Evolutionary conservation across 1,284 basidiomycete species (phyloP).

Genomic region (Kalmanozyma brasiliensis): DNA sequence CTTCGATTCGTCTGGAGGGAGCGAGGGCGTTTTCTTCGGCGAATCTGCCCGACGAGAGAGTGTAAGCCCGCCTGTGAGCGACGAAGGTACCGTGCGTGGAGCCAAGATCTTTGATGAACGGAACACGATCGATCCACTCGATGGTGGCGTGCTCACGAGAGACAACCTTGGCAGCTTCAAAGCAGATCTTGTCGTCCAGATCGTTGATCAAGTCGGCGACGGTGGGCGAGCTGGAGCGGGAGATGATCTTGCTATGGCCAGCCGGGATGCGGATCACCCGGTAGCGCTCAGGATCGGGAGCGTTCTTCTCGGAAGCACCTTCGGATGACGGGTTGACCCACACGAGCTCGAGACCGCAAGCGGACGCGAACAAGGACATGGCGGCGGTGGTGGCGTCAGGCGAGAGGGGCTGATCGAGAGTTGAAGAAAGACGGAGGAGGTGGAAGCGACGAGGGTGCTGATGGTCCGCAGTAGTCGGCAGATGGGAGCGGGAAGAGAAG

Average conservation of each 20-base stretch:
- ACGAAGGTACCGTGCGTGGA: constrained; percentile 48
- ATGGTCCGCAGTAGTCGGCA: neutral
- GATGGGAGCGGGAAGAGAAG: neutral
- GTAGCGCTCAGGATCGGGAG: neutral
- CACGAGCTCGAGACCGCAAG: constrained; percentile 23
- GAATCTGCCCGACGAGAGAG: neutral
- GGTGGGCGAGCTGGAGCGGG: constrained; percentile 6
- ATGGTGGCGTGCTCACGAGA: constrained; percentile 38
- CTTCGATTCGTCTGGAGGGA: constrained; percentile 1
- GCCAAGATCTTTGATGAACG: constrained; percentile 24
- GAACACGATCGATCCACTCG: constrained; percentile 19
- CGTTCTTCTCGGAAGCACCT: constrained; percentile 9
- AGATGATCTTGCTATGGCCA: constrained; percentile 12
- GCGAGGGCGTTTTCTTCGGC: neutral
- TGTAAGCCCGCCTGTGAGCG: neutral
- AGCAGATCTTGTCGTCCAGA: constrained; percentile 16
- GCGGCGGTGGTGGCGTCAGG: too few species aligned
- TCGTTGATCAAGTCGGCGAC: constrained; percentile 25
- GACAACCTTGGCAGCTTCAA: constrained; percentile 35
- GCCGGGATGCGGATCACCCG: constrained; percentile 12
- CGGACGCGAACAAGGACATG: neutral
- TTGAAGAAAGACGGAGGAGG: too few species aligned
- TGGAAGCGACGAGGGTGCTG: too few species aligned
- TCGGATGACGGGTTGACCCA: constrained; percentile 33
- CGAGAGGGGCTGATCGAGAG: too few species aligned